Evolutionary conservation across 495 filamentous ascomycete genomes (phyloP), one percentile per base, ranked within the genome.

Genomic region (Pyrenula aspistea): DNA sequence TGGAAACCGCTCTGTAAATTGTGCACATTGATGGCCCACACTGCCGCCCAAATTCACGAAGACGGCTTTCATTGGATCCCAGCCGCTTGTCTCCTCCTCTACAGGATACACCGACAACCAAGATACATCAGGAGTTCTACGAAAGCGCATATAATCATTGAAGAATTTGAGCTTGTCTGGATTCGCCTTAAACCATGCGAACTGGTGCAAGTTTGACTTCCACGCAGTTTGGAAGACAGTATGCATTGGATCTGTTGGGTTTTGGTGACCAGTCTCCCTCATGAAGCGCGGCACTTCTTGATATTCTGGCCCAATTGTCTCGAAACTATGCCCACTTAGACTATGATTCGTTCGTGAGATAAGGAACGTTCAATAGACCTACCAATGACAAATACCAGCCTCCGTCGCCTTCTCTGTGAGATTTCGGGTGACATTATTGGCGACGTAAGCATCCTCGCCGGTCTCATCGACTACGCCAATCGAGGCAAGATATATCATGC

Each of bases 51-150:
- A 24, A 52, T 62, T 56, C 12, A 63, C 58, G 24, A 64, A 48
- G 23, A 60, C 57, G 24, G 58, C 51, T 8, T 51, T 54, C 15
- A 65, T 57, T 1, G 52, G 19, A 22, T 55, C 3, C 54, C n/a
- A 49, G 2, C 53, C 20, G 19, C 25, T 15, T 1, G 53, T 22
- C 47, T 64, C 31, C 50, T 57, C 49, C 0, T 24, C 22, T 8
- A 67, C 57, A 2, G 61, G 61, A 54, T 61, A 62, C 10, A 61
- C 57, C 1, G 49, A 12, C 12, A 63, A 22, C 63, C 61, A 65
- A 2, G 42, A 25, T 1, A 48, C 10, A 21, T 58, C 51, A 0
- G 53, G 24, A 36, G 53, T 11, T 2, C 61, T 57, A 0, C 57
- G 55, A 19, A 62, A 20, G n/a, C 50, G 56, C 63, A 65, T 65